Evolutionary conservation across 441 rosid species (phyloP).

Genomic region (Cnidoscolus chayamansa): DNA sequence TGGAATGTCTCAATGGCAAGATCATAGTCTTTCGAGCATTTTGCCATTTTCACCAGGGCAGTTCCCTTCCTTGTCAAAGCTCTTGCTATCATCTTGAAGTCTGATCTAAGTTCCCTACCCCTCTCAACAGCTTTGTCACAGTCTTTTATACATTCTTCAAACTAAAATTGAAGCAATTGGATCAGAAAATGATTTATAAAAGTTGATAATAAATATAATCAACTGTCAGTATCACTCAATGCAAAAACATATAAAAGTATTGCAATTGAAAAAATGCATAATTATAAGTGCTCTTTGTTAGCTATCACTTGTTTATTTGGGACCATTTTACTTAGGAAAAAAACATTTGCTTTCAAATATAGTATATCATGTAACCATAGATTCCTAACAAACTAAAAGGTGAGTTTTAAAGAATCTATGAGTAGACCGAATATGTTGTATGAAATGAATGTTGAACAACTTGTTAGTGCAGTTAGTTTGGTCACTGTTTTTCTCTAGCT

Average conservation of each 20-base stretch:
- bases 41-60: slow-evolving; percentile 75
- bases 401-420: too few relatives aligned
- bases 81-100: slow-evolving; percentile 86
- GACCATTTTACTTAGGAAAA: neutral
- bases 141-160: slow-evolving; percentile 74
- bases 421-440: too few relatives aligned
- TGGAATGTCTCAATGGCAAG: slow-evolving; percentile 86
- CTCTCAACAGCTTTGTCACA: slow-evolving; percentile 96
- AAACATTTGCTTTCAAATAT: neutral
- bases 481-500: too few relatives aligned
- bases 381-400: too few relatives aligned
- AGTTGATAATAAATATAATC: neutral
- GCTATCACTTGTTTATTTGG: neutral
- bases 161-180: slow-evolving; percentile 38
- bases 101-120: slow-evolving; percentile 93
- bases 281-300: neutral
- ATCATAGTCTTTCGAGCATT: slow-evolving; percentile 67
- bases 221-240: too few relatives aligned
- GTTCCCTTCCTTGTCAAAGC: slow-evolving; percentile 95
- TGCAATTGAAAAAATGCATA: neutral
- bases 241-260: neutral
- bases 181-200: neutral
- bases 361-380: too few relatives aligned
- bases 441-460: too few relatives aligned
- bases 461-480: too few relatives aligned